phyloP scores from a whole-genome alignment of 2,329 filamentous ascomycete genomes.

The Trichoderma sp. region DNA sequence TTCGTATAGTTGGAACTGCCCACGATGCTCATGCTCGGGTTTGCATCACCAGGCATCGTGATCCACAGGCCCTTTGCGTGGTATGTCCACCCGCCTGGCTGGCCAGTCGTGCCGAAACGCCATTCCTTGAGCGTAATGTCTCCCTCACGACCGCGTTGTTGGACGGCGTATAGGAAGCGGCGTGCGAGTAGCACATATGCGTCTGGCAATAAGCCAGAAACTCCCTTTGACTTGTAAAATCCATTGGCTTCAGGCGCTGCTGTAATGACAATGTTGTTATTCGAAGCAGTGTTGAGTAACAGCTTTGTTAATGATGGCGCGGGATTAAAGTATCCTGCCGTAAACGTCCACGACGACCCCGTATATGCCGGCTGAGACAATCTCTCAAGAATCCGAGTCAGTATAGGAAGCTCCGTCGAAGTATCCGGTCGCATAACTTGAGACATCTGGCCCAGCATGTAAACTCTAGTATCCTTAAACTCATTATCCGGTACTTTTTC shows the following conservation, averaged over 20 bases:
- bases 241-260: constrained; percentile 94
- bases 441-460: constrained; percentile 85
- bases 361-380: constrained; percentile 67
- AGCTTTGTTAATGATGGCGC: constrained; percentile 80
- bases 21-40: constrained; percentile 79
- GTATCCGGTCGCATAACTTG: constrained; percentile 77
- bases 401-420: constrained; percentile 85
- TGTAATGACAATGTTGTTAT: constrained; percentile 81
- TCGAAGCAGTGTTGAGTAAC: constrained; percentile 72
- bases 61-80: constrained; percentile 97
- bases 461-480: constrained; percentile 70
- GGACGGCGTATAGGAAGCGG: constrained; percentile 70
- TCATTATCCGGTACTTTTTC: constrained; percentile 31
- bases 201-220: constrained; percentile 86
- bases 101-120: constrained; percentile 78
- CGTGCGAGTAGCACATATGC: constrained; percentile 90
- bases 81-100: constrained; percentile 91
- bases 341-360: constrained; percentile 88
- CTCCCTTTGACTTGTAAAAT: constrained; percentile 85
- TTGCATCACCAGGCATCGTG: constrained; percentile 66
- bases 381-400: constrained; percentile 73
- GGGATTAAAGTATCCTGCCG: constrained; percentile 98
- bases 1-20: constrained; percentile 97
- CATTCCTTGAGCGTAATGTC: constrained; percentile 83
- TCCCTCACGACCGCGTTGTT: constrained; percentile 51